Conservation (phyloP, 2,329 filamentous ascomycete genomes). For the Fusarium sp. region DNA sequence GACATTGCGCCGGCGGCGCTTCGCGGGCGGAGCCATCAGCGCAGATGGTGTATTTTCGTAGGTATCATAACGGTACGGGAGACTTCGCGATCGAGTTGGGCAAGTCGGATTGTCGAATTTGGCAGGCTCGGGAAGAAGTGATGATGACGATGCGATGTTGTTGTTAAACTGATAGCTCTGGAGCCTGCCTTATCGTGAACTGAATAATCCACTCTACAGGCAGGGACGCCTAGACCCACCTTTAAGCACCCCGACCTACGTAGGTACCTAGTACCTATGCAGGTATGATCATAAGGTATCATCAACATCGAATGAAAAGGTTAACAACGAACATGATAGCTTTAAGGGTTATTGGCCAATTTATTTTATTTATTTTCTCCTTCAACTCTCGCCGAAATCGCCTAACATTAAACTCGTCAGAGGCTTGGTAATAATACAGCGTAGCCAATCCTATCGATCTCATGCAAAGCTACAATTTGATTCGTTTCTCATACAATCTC, state of each 20-base stretch:
- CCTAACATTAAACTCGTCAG: not conserved
- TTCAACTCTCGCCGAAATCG: not conserved
- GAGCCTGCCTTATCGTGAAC: constrained; percentile 33
- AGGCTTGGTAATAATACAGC: not conserved
- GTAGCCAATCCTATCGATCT: not conserved
- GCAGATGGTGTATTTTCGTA: constrained; percentile 47
- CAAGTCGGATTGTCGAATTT: not conserved
- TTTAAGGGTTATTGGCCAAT: not conserved
- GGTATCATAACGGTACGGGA: constrained; percentile 38
- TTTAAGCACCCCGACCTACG: not conserved
- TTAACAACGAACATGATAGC: not conserved
- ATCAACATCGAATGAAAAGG: not conserved
- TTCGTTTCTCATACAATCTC: constrained; percentile 12
- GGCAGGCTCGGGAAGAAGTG: constrained; percentile 2
- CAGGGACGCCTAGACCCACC: constrained; percentile 13
- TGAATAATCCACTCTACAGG: constrained; percentile 31
- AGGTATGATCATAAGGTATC: not conserved
- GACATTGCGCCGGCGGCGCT: constrained; percentile 68
- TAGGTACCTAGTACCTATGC: no score
- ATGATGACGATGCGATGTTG: constrained; percentile 33
- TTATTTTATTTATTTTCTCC: no score
- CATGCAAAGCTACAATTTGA: not conserved
- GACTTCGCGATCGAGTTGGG: constrained; percentile 7
- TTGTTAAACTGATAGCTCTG: constrained; percentile 31
- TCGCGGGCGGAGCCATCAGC: constrained; percentile 67